Base-by-base conservation (phyloP, 805 yeast genomes). In the Starmerella davenportii region DNA sequence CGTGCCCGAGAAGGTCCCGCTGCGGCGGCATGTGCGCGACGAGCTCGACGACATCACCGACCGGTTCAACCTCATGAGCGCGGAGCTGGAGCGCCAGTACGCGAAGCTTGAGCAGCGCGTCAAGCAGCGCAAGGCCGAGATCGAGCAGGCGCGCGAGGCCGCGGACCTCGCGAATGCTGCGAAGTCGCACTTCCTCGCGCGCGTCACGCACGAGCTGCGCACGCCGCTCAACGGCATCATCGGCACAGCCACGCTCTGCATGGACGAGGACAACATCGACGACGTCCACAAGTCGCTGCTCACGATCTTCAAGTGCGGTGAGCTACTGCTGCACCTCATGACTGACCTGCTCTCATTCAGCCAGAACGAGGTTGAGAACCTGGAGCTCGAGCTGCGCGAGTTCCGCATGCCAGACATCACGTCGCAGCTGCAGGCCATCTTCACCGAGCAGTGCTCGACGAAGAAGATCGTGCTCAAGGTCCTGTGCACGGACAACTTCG, bases 91-190 rank as follows among this genome's bases (percentile, higher is more conserved):
- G 42, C 69, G 72, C 43, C 96, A 87, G 56, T 87, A 87, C 52
- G 63, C 77, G 4, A 76, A 78, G 48, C 58, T 87, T 35, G 98
- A 87, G 58, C 93, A 81, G 47, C 68, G 95, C 41, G 96, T 87
- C 14, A 67, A 72, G 37, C 75, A 76, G 24, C 69, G 96, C 53
- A 87, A 96, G 0, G 75, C 72, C 49, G 94, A 87, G 56, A 64
- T 87, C 37, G 95, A 87, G 57, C 52, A 76, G 1, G 90, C 94
- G 8, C 79, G 81, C 15, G 47, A 47, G n/a, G 50, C 47, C 53
- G 95, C 95, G 0, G 95, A 87, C 59, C 73, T 78, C 21, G 98
- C 98, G 1, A 87, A 87, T 56, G 95, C 90, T 49, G 94, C 96
- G 2, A 90, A 90, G 53, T 85, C 96, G 5, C 84, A 81, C 5